phyloP scores from a whole-genome alignment of 345 rosid genomes.

The Nephelium lappaceum region DNA sequence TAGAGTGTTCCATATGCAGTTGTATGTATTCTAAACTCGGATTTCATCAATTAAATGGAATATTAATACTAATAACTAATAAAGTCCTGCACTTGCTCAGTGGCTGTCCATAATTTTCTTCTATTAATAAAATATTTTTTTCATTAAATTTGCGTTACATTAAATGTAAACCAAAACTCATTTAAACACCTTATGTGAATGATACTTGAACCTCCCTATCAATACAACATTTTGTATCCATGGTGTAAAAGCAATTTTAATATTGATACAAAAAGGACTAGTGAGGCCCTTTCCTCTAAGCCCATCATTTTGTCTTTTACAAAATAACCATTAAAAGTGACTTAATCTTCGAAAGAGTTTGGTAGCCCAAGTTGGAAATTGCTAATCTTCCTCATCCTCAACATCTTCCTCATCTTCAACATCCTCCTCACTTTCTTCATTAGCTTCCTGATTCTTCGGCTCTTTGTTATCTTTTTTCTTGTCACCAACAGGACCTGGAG shows the following conservation, averaged over 20 bases:
- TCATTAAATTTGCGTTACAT: background rate
- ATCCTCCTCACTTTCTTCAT: slow-evolving; percentile 9
- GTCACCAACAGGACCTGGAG: slow-evolving; percentile 29
- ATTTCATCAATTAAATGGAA: background rate
- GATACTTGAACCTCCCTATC: too few relatives aligned
- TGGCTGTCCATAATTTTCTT: background rate
- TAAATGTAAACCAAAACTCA: too few relatives aligned
- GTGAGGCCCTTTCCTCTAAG: background rate
- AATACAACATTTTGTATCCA: background rate
- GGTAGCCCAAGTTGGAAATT: background rate
- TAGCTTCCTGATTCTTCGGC: slow-evolving; percentile 16
- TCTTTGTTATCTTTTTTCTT: slow-evolving; percentile 25
- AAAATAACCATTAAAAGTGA: background rate
- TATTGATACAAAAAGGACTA: too few relatives aligned
- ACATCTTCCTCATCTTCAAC: slow-evolving; percentile 6
- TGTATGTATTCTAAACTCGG: background rate
- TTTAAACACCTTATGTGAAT: background rate
- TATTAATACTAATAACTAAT: background rate
- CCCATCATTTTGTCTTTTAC: background rate
- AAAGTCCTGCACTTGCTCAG: background rate
- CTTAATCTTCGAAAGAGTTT: background rate
- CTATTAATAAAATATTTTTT: too few relatives aligned
- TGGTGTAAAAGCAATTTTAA: background rate
- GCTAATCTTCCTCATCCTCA: slow-evolving; percentile 30
- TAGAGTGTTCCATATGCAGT: background rate